Evolutionary conservation across 1,284 basidiomycete species (phyloP), one percentile per base, ranked within the genome.

Genomic region (Flammula alnicola): DNA sequence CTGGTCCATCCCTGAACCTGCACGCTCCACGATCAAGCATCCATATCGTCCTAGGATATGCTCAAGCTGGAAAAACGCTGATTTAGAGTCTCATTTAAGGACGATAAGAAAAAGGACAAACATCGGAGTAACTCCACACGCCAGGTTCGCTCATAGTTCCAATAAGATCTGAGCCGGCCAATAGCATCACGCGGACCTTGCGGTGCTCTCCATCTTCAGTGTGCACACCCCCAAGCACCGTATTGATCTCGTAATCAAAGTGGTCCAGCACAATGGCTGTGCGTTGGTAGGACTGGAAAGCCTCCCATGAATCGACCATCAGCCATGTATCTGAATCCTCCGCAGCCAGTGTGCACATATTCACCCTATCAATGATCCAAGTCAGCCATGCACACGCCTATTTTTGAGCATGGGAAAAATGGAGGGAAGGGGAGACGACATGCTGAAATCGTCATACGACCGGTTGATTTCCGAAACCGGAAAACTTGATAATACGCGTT

Each of bases 131-230:
- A 45, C 89, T 87, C 97, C 97, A 99, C 17, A 99, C 95, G 11
- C 97, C 97, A n/a, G 94, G 94, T 72, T 98, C 94, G 59, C 92
- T 93, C 88, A 99, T 98, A 44, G 94, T 97, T 66, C 94, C 88
- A 67, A 99, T 99, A 60, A 99, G 78, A 70, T 99, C 96, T 19
- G 93, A 95, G 29, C 96, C 97, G 2, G 97, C 97, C 45, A 99
- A 83, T 22, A 99, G 84, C 90, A 99, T 95, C 59, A 98, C 81
- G 35, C 79, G 81, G 51, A 88, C 84, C 56, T 76, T 73, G 33
- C 84, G 78, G 49, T 75, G 80, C 65, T 86, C 79, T 33, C 85
- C 87, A 56, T 83, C 80, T 51, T 74, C 73, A 3, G 86, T 85
- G 30, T 74, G 71, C 38, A 88, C 81, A 40, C 92, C 91, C 19